Evolutionary conservation across 1,139 yeast species (phyloP).

Genomic region (Suzukiozyma palmioleophila): DNA sequence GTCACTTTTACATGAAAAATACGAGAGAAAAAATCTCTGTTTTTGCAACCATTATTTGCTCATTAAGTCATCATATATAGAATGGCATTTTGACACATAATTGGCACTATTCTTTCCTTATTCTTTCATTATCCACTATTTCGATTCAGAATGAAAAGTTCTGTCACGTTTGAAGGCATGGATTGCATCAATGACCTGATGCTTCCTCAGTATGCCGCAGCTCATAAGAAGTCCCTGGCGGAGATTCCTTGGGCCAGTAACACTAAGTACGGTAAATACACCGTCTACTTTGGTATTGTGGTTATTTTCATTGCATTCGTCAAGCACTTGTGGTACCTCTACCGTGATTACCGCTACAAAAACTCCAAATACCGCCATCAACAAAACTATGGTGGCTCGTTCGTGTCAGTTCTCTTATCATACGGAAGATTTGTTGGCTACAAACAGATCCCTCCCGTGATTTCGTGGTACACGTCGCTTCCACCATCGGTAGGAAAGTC

Average conservation of each 20-base stretch:
- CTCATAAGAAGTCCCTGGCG: conserved; percentile 29
- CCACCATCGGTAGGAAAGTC: conserved; percentile 51
- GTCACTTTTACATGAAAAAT: neutral
- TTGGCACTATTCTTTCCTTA: too few relatives aligned
- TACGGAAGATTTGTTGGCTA: conserved; percentile 46
- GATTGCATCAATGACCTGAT: conserved; percentile 43
- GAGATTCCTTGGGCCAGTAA: conserved; percentile 38
- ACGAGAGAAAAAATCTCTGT: conserved; percentile 1
- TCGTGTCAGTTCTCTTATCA: conserved; percentile 31
- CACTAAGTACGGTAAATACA: conserved; percentile 39
- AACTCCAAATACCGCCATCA: conserved; percentile 10
- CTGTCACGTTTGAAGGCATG: conserved; percentile 32
- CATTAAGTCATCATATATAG: neutral
- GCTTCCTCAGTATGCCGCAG: conserved; percentile 21
- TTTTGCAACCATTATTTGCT: conserved; percentile 2
- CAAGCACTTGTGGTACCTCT: conserved; percentile 34
- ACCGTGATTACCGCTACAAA: conserved; percentile 29
- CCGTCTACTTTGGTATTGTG: conserved; percentile 42
- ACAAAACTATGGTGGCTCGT: conserved; percentile 10
- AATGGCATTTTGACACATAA: too few relatives aligned
- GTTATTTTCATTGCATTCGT: conserved; percentile 33
- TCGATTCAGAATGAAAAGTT: conserved; percentile 9
- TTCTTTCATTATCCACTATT: too few relatives aligned
- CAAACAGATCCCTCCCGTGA: conserved; percentile 36
- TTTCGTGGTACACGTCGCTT: conserved; percentile 39